A percentile compares a stretch with the other conserved stretches of the same genome.
phyloP scores from a whole-genome alignment of 2,329 filamentous ascomycete genomes.

The Neofusicoccum sp. region DNA sequence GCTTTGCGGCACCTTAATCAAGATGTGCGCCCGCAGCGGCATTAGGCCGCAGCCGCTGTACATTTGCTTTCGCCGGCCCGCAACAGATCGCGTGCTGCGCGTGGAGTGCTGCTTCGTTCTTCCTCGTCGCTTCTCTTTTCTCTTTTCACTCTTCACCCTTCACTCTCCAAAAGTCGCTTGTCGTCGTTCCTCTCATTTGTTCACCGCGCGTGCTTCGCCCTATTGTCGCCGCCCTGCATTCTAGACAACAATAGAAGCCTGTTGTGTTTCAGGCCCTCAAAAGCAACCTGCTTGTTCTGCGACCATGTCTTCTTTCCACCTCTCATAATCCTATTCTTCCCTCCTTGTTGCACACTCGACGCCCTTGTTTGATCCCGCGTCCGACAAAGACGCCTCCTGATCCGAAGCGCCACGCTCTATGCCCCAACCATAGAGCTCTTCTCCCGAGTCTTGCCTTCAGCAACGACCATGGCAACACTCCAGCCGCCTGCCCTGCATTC shows the following conservation, averaged over 20 bases:
- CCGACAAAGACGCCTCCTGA: conserved; percentile 3
- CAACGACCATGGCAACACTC: conserved; percentile 23
- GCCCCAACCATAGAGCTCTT: not conserved
- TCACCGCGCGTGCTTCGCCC: not conserved
- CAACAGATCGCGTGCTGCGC: not conserved
- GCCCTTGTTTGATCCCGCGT: not conserved
- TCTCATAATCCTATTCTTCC: conserved; percentile 3
- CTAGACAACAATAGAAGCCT: conserved; percentile 16
- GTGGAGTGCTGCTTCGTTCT: conserved; percentile 16
- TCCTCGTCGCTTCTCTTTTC: conserved; percentile 21
- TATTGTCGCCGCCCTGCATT: conserved; percentile 1
- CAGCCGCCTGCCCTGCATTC: conserved; percentile 19
- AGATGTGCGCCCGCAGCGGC: not conserved
- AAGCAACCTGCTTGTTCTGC: not conserved
- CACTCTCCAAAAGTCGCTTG: conserved; percentile 19
- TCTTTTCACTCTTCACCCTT: conserved; percentile 14
- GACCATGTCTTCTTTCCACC: conserved; percentile 11
- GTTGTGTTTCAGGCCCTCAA: conserved; percentile 6
- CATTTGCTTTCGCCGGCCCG: not conserved
- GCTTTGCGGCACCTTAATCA: conserved; percentile 12
- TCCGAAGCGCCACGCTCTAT: conserved; percentile 6
- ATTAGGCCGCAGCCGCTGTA: not conserved
- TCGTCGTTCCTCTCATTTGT: conserved; percentile 23
- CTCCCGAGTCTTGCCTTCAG: too few relatives aligned
- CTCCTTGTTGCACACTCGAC: conserved; percentile 5